These are phyloP conservation scores for Fusarium equiseti DNA, from an alignment of 2,329 filamentous ascomycete genomes.

Conservation along the genomic window DNA sequence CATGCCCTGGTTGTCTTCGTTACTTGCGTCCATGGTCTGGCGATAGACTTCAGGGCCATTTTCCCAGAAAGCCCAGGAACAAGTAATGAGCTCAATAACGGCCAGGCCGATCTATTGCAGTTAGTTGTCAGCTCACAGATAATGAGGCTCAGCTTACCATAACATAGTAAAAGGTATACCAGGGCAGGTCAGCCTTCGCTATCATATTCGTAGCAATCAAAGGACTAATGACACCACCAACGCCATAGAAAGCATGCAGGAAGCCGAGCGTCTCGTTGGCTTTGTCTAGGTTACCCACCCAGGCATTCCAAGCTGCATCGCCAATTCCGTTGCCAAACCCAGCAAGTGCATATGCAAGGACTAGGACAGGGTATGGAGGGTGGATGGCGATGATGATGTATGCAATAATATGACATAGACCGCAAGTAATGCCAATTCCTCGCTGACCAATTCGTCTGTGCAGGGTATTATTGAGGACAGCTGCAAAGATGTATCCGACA, in stretches of 20 bases:
- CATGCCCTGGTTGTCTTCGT: conserved; percentile 39
- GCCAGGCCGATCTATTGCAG: conserved; percentile 27
- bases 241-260: conserved; percentile 75
- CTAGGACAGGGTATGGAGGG: conserved; percentile 75
- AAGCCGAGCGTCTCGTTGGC: conserved; percentile 78
- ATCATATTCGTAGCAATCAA: conserved; percentile 79
- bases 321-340: conserved; percentile 78
- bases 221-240: conserved; percentile 76
- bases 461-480: conserved; percentile 69
- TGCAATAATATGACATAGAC: conserved; percentile 70
- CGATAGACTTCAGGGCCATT: conserved; percentile 68
- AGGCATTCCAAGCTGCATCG: conserved; percentile 68
- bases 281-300: conserved; percentile 73
- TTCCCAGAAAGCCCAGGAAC: conserved; percentile 69
- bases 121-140: conserved; percentile 54
- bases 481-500: conserved; percentile 71
- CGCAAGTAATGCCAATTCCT: conserved; percentile 72
- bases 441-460: conserved; percentile 48
- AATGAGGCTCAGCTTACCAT: conserved; percentile 71
- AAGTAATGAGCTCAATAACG: conserved; percentile 48
- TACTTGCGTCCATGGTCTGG: conserved; percentile 50
- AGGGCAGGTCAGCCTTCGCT: conserved; percentile 68
- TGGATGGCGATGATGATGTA: conserved; percentile 74
- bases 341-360: conserved; percentile 73
- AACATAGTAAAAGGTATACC: conserved; percentile 81